Conservation (phyloP, 1,284 basidiomycete genomes). For the Ganoderma multipileum region DNA sequence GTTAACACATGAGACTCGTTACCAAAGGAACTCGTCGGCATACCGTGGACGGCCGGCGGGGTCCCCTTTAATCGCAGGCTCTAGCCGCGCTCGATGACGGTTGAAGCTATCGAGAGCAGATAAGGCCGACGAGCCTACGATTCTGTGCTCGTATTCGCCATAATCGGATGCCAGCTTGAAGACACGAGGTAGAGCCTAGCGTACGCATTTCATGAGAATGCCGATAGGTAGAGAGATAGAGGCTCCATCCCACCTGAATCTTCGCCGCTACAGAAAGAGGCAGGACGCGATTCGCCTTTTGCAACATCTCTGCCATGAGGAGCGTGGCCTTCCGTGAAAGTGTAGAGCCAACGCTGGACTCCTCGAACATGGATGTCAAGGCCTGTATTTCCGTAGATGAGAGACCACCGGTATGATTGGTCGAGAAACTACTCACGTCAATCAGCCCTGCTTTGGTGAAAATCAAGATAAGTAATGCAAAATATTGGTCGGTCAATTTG, state of each 20-base stretch:
- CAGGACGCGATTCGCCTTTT: conserved; percentile 89
- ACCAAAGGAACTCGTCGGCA: too few species aligned
- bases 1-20: neutral
- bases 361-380: conserved; percentile 84
- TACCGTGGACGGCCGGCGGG: conserved; percentile 63
- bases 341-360: conserved; percentile 69
- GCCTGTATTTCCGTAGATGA: conserved; percentile 57
- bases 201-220: neutral
- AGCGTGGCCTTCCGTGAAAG: conserved; percentile 89
- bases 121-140: conserved; percentile 86
- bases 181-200: conserved; percentile 82
- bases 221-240: conserved; percentile 1
- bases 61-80: conserved; percentile 58
- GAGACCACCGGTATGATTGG: neutral
- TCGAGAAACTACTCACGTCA: conserved; percentile 62
- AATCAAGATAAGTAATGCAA: conserved; percentile 87
- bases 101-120: conserved; percentile 93
- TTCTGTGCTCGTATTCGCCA: conserved; percentile 72
- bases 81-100: conserved; percentile 77
- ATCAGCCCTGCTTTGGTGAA: conserved; percentile 89
- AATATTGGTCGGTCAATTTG: conserved; percentile 93
- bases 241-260: conserved; percentile 70
- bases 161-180: conserved; percentile 89
- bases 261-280: conserved; percentile 84
- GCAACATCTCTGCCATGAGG: conserved; percentile 91